These are phyloP conservation scores for Aphanomyces cochlioides DNA, from an alignment of 352 stramenopile genomes.

Conservation along the genomic window DNA sequence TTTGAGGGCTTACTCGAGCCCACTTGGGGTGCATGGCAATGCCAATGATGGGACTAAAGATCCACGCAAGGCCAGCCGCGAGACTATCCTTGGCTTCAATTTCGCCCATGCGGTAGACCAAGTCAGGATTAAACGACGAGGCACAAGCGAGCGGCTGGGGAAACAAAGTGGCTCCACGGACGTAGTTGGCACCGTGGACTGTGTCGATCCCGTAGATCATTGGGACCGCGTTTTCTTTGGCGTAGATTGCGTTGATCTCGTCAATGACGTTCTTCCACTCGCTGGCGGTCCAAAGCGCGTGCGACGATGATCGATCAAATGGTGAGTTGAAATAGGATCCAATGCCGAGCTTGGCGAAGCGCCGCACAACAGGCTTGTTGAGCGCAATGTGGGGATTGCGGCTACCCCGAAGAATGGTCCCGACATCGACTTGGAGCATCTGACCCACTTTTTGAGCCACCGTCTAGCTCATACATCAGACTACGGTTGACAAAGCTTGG, in stretches of 20 bases:
- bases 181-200: slow-evolving; percentile 88
- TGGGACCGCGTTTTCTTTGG: slow-evolving; percentile 52
- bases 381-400: slow-evolving; percentile 35
- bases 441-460: slow-evolving; percentile 61
- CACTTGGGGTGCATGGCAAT: slow-evolving; percentile 86
- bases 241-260: slow-evolving; percentile 74
- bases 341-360: slow-evolving; percentile 76
- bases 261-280: slow-evolving; percentile 74
- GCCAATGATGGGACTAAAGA: slow-evolving; percentile 89
- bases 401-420: slow-evolving; percentile 55
- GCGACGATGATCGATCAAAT: slow-evolving; percentile 30
- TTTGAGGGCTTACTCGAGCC: slow-evolving; percentile 39
- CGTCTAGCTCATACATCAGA: background rate
- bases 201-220: slow-evolving; percentile 88
- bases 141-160: slow-evolving; percentile 86
- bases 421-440: slow-evolving; percentile 89
- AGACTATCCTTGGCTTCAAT: slow-evolving; percentile 81
- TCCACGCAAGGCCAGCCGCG: slow-evolving; percentile 83
- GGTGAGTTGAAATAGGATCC: slow-evolving; percentile 88
- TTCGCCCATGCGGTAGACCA: slow-evolving; percentile 62
- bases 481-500: too few species aligned
- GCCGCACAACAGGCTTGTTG: slow-evolving; percentile 54
- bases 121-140: slow-evolving; percentile 81
- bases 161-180: slow-evolving; percentile 75
- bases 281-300: slow-evolving; percentile 40